Evolutionary conservation across 2,329 filamentous ascomycete species (phyloP).

Genomic region (Cryphonectria parasitica): DNA sequence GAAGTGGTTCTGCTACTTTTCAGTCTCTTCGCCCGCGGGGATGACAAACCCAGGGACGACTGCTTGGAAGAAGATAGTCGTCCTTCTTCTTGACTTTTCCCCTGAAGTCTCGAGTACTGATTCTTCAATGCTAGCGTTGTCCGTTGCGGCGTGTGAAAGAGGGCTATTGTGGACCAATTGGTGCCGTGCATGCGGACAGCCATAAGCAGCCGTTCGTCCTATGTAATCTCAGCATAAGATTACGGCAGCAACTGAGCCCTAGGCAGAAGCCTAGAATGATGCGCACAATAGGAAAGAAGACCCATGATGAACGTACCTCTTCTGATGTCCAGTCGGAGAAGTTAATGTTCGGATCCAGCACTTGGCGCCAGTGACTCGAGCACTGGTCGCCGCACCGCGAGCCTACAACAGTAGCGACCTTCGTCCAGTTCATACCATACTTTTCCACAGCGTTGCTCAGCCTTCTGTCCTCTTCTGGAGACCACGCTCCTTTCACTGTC

Average conservation of each 20-base stretch:
- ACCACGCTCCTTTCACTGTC: slow-evolving; percentile 35
- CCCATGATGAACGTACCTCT: slow-evolving; percentile 1
- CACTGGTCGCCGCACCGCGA: slow-evolving; percentile 5
- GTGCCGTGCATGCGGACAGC: slow-evolving; percentile 1
- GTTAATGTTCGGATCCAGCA: slow-evolving; percentile 12
- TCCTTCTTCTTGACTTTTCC: background rate
- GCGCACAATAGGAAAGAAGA: no score
- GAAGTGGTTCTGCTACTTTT: no score
- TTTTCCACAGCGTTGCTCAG: slow-evolving; percentile 32
- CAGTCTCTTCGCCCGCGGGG: no score
- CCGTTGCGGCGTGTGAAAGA: background rate
- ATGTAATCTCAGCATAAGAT: no score
- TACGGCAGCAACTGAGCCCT: background rate
- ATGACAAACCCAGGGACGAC: background rate
- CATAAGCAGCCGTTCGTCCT: background rate
- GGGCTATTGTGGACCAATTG: slow-evolving; percentile 3
- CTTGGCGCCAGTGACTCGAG: slow-evolving; percentile 15
- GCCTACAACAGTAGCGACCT: background rate
- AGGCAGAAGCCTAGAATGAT: background rate
- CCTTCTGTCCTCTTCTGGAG: slow-evolving; percentile 33
- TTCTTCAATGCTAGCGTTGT: slow-evolving; percentile 7
- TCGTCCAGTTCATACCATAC: slow-evolving; percentile 33
- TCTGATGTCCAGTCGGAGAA: slow-evolving; percentile 5
- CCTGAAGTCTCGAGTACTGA: background rate
- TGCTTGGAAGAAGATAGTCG: background rate